Evolutionary conservation across 2,329 filamentous ascomycete genomes (phyloP).

Genomic region (Cladosporium sp.): DNA sequence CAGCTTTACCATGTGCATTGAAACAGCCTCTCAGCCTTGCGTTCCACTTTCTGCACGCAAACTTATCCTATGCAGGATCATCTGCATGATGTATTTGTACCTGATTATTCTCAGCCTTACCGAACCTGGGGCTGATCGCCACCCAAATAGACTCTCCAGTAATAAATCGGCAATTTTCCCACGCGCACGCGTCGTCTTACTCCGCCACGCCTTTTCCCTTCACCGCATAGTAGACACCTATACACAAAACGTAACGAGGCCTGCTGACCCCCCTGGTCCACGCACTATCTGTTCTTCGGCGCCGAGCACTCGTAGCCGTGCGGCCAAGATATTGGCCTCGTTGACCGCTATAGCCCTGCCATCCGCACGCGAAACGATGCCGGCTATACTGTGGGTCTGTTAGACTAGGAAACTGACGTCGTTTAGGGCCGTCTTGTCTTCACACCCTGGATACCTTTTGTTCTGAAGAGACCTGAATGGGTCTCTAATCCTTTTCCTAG

Average conservation of each 20-base stretch:
- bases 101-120: slow-evolving; percentile 9
- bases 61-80: neutral
- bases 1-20: neutral
- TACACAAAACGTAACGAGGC: neutral
- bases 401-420: slow-evolving; percentile 15
- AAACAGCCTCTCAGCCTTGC: neutral
- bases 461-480: neutral
- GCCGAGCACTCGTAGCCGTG: slow-evolving; percentile 2
- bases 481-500: neutral
- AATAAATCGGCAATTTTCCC: neutral
- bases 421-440: neutral
- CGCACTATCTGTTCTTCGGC: neutral
- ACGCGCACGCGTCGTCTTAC: neutral
- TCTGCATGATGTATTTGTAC: neutral
- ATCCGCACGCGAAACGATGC: slow-evolving; percentile 7
- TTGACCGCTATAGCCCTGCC: neutral
- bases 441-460: slow-evolving; percentile 3
- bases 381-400: slow-evolving; percentile 15
- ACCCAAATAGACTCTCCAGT: neutral
- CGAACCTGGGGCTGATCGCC: slow-evolving; percentile 2
- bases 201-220: neutral
- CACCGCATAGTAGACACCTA: neutral
- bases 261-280: slow-evolving; percentile 2
- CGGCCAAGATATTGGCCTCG: slow-evolving; percentile 15
- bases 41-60: neutral